phyloP scores from a whole-genome alignment of 1,284 basidiomycete genomes.

The Inonotus hispidus region DNA sequence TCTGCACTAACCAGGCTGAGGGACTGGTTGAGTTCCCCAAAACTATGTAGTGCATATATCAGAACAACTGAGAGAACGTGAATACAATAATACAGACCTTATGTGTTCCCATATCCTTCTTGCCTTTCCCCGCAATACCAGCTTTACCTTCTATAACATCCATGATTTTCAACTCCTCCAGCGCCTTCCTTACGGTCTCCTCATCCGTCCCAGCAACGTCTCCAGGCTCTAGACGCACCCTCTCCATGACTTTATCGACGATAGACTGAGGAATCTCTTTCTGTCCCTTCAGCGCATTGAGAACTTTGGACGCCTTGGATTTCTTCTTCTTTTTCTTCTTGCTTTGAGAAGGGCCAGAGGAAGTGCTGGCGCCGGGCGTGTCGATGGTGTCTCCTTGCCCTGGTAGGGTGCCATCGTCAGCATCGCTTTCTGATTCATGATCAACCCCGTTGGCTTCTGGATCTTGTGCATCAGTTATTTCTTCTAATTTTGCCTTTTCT shows the following conservation, averaged over 20 bases:
- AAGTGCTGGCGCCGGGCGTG: constrained; percentile 26
- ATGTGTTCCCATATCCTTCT: constrained; percentile 79
- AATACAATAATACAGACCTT: constrained; percentile 44
- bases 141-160: constrained; percentile 69
- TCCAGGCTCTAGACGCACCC: constrained; percentile 55
- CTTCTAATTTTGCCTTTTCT: constrained; percentile 35
- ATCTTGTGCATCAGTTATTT: constrained; percentile 34
- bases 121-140: constrained; percentile 62
- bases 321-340: constrained; percentile 78
- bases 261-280: constrained; percentile 53
- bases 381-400: constrained; percentile 29
- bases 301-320: constrained; percentile 53
- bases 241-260: constrained; percentile 53
- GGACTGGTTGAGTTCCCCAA: constrained; percentile 95
- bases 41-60: constrained; percentile 49
- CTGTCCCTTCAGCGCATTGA: constrained; percentile 46
- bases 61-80: constrained; percentile 10
- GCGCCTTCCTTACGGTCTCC: constrained; percentile 52
- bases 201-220: constrained; percentile 46
- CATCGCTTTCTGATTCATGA: constrained; percentile 25
- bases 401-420: constrained; percentile 27
- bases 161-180: constrained; percentile 69
- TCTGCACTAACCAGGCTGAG: constrained; percentile 57
- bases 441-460: constrained; percentile 27
- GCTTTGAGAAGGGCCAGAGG: constrained; percentile 31